Evolutionary conservation across 164 flowering plant genomes (phyloP).

Genomic region (Euptelea pleiosperma): DNA sequence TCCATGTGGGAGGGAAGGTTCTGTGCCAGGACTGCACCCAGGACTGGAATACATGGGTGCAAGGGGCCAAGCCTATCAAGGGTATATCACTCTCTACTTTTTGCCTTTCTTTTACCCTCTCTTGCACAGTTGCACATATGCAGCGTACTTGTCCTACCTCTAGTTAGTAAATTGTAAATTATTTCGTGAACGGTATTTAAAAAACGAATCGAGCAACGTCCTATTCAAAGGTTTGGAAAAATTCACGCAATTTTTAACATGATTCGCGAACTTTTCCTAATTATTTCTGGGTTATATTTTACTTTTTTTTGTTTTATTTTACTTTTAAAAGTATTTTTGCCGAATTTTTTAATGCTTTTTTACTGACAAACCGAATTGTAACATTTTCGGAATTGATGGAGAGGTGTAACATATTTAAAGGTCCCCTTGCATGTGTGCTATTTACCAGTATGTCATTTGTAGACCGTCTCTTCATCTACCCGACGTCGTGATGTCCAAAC

Average conservation of each 20-base stretch:
- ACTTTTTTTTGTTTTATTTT: no score
- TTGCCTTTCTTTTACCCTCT: neutral
- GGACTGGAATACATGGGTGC: conserved; percentile 59
- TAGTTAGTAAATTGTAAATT: neutral
- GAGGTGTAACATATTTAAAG: no score
- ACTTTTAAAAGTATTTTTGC: no score
- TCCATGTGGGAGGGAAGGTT: conserved; percentile 65
- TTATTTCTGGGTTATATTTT: no score
- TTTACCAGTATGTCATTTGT: no score
- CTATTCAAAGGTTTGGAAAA: neutral
- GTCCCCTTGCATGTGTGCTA: no score
- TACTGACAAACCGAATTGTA: no score
- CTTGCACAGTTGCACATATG: neutral
- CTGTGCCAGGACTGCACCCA: conserved; percentile 80
- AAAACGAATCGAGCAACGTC: neutral
- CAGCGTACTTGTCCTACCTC: neutral
- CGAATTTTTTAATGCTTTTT: no score
- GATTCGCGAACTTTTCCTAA: neutral
- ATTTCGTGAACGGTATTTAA: neutral
- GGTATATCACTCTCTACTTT: conserved; percentile 32
- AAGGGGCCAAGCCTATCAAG: conserved; percentile 52
- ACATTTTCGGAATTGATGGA: no score
- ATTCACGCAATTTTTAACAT: neutral
- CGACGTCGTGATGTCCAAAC: no score
- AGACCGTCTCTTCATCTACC: no score